Conservation (phyloP, 2,329 filamentous ascomycete genomes). For the Elsinoe batatas region DNA sequence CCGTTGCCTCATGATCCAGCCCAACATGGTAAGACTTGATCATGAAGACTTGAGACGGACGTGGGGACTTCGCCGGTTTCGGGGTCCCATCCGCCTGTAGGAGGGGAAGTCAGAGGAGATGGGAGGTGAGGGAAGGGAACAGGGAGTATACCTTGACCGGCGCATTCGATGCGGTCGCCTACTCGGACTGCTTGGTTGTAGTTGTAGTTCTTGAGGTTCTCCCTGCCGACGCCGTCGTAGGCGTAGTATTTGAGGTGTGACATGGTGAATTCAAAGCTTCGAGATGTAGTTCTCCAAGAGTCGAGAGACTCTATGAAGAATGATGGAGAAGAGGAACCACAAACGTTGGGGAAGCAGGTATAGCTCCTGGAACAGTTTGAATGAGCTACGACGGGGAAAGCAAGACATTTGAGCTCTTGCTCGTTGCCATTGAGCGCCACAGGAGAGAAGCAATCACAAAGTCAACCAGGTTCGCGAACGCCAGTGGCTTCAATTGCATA, state of each 20-base stretch:
- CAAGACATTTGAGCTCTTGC: no score
- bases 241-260: background rate
- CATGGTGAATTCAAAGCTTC: background rate
- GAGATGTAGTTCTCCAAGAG: no score
- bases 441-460: no score
- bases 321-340: no score
- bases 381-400: no score
- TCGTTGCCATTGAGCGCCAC: no score
- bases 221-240: slow-evolving; percentile 33
- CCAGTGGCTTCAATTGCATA: no score
- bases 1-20: slow-evolving; percentile 21
- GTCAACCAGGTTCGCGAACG: no score
- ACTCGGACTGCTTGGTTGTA: slow-evolving; percentile 30
- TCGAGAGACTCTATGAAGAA: no score
- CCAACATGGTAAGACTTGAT: slow-evolving; percentile 24
- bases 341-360: no score
- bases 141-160: slow-evolving; percentile 27
- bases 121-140: background rate
- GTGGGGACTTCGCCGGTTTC: slow-evolving; percentile 17
- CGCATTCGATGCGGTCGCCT: slow-evolving; percentile 27
- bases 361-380: no score
- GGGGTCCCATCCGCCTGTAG: slow-evolving; percentile 29
- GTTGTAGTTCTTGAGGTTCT: slow-evolving; percentile 24
- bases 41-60: slow-evolving; percentile 39
- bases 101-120: background rate